Evolutionary conservation across 164 flowering plant genomes (phyloP).

Genomic region (Vitis cinerea): DNA sequence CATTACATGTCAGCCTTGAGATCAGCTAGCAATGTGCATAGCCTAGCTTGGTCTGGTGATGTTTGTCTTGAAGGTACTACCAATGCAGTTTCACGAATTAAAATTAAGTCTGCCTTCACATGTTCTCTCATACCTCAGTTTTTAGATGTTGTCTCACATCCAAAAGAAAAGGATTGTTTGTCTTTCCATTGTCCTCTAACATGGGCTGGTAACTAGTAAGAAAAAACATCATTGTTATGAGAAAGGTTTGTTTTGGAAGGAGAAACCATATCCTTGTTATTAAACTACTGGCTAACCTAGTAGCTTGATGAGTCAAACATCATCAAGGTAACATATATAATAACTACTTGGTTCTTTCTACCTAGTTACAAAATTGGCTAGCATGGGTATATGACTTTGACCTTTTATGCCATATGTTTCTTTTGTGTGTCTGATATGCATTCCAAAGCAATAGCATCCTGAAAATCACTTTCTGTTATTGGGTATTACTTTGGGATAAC

Average conservation of each 20-base stretch:
- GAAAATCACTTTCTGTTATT: background rate
- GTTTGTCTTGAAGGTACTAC: slow-evolving; percentile 82
- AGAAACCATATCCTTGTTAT: background rate
- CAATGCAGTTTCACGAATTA: background rate
- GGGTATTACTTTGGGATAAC: background rate
- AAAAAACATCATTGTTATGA: background rate
- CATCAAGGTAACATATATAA: too few species aligned
- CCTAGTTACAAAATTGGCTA: too few species aligned
- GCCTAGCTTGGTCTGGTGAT: slow-evolving; percentile 78
- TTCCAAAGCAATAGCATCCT: too few species aligned
- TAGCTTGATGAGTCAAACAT: too few species aligned
- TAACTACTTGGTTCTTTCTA: too few species aligned
- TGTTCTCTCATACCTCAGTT: background rate
- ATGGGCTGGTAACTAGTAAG: background rate
- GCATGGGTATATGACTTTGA: background rate
- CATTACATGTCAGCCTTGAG: slow-evolving; percentile 65
- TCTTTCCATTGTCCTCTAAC: background rate
- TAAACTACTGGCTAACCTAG: too few species aligned
- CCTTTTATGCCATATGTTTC: background rate
- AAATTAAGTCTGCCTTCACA: background rate
- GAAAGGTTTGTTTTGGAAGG: background rate
- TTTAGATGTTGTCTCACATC: background rate
- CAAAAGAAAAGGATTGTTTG: too few species aligned
- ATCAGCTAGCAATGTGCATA: slow-evolving; percentile 50
- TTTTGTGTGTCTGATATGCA: background rate